These are phyloP conservation scores for Zygotorulaspora danielsina DNA, from an alignment of 805 yeast genomes.

Conservation along the genomic window DNA sequence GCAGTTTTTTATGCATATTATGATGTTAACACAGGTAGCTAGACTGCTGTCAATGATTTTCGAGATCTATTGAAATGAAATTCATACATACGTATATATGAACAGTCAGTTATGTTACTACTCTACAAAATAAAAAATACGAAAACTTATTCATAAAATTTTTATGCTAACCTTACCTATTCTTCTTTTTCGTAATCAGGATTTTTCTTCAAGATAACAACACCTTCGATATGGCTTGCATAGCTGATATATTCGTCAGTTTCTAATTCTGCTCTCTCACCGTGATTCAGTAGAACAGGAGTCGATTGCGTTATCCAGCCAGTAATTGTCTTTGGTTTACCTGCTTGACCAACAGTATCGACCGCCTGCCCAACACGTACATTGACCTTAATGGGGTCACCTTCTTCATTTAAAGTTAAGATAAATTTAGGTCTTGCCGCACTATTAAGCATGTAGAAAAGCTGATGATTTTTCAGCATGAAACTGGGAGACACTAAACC, in stretches of 20 bases:
- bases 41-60: not conserved
- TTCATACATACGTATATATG: conserved; percentile 3
- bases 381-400: conserved; percentile 88
- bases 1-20: not conserved
- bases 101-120: not conserved
- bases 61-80: not conserved
- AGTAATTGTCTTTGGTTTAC: conserved; percentile 96
- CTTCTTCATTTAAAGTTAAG: conserved; percentile 84
- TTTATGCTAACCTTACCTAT: conserved; percentile 1
- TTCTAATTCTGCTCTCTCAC: conserved; percentile 96
- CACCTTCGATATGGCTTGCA: conserved; percentile 81
- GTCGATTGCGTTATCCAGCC: conserved; percentile 99
- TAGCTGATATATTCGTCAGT: conserved; percentile 79
- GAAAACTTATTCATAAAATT: too few species aligned
- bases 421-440: conserved; percentile 91
- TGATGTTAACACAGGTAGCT: not conserved
- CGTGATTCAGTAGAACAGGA: conserved; percentile 87
- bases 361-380: conserved; percentile 99
- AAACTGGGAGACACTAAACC: conserved; percentile 85
- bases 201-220: conserved; percentile 86
- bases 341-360: conserved; percentile 98
- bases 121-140: not conserved
- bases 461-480: conserved; percentile 73
- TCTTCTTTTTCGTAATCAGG: conserved; percentile 75
- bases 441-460: conserved; percentile 80